Evolutionary conservation across 768 basidiomycete genomes (phyloP).

Genomic region (Mycena vitilis): DNA sequence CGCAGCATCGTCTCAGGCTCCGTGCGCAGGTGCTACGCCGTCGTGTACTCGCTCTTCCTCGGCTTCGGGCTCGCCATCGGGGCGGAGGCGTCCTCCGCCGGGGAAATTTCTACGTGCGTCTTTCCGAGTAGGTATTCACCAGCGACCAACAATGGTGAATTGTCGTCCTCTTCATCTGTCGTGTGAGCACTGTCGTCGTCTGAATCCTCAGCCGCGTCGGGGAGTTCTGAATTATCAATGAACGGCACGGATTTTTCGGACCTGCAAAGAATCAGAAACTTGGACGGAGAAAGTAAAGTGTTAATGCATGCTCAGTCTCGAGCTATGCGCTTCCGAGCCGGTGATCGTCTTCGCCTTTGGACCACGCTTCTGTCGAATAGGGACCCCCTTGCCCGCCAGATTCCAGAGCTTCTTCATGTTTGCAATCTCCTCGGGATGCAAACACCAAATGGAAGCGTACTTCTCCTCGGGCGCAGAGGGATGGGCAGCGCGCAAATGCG

Average conservation of each 20-base stretch:
- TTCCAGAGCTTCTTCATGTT: neutral
- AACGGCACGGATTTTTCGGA: neutral
- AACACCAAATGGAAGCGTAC: neutral
- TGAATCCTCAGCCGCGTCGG: neutral
- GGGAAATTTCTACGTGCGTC: no score
- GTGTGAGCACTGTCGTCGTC: no score
- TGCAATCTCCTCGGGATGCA: neutral
- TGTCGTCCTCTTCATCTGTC: no score
- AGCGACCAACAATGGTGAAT: no score
- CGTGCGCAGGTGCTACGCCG: conserved; percentile 82
- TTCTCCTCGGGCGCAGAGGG: conserved; percentile 1
- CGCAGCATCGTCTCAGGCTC: conserved; percentile 88
- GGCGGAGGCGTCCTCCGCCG: conserved; percentile 55
- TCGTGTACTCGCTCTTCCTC: conserved; percentile 82
- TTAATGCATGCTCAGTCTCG: conserved; percentile 11
- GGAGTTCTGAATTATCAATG: neutral
- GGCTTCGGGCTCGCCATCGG: conserved; percentile 89
- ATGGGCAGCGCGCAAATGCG: neutral
- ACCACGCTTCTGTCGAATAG: neutral
- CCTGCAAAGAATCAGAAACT: no score
- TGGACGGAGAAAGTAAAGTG: no score
- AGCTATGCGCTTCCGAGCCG: conserved; percentile 13
- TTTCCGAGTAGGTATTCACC: no score
- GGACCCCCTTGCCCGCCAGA: neutral
- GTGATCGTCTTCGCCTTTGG: neutral